phyloP scores from a whole-genome alignment of 371 early-diverging fungal genomes.

The Saksenaea vasiformis region DNA sequence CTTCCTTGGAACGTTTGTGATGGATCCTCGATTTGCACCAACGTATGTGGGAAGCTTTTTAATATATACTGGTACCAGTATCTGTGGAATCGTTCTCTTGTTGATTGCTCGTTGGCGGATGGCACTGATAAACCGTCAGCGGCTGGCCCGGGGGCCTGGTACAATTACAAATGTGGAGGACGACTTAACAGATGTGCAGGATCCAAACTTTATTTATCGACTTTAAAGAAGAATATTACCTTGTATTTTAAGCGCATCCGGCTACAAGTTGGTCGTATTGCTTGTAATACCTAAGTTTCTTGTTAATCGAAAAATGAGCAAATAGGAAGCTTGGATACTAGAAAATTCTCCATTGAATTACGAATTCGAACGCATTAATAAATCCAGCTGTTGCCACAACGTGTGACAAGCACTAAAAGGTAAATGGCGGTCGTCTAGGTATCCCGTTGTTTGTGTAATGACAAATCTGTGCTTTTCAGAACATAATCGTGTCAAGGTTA shows the following conservation, averaged over 20 bases:
- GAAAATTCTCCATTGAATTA: too few species aligned
- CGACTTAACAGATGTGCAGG: slow-evolving; percentile 22
- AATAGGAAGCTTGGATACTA: too few species aligned
- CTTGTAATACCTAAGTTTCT: too few species aligned
- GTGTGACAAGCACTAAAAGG: too few species aligned
- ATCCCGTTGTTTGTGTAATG: too few species aligned
- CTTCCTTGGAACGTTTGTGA: slow-evolving; percentile 26
- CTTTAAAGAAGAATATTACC: slow-evolving; percentile 8
- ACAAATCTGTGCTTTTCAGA: too few species aligned
- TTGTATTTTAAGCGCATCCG: not conserved
- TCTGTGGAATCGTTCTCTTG: slow-evolving; percentile 17
- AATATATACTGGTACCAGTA: slow-evolving; percentile 21
- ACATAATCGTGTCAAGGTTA: too few species aligned
- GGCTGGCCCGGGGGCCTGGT: slow-evolving; percentile 3
- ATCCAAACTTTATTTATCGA: slow-evolving; percentile 29
- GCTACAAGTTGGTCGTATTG: too few species aligned
- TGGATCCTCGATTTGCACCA: slow-evolving; percentile 26
- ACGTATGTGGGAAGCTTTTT: slow-evolving; percentile 38
- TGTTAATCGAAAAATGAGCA: too few species aligned
- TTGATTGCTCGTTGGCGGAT: slow-evolving; percentile 25
- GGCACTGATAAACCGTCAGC: slow-evolving; percentile 17
- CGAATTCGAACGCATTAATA: too few species aligned
- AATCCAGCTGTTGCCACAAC: too few species aligned
- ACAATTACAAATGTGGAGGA: slow-evolving; percentile 23
- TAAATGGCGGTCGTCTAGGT: too few species aligned